A percentile compares a stretch with the other conserved stretches of the same genome.
Evolutionary conservation across 768 basidiomycete species (phyloP).

Genomic region (Russula foetens): DNA sequence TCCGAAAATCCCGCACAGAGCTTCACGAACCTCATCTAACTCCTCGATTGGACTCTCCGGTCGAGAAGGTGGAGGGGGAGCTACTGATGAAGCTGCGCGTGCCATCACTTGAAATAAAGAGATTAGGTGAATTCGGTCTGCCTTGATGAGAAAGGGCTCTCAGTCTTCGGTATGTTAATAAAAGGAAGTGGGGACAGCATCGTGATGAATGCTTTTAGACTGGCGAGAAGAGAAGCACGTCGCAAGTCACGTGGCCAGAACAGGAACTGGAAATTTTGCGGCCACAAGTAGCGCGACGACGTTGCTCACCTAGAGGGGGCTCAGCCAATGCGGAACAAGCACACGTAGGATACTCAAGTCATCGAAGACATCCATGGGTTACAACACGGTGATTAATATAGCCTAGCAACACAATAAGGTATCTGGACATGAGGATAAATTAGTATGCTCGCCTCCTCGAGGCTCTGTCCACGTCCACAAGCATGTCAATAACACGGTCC

Average conservation of each 20-base stretch:
- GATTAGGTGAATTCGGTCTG: not conserved
- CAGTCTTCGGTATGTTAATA: not conserved
- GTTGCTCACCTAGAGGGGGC: not conserved
- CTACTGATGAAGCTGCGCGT: conserved; percentile 9
- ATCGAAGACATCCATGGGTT: not conserved
- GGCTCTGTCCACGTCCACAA: conserved; percentile 31
- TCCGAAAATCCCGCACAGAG: not conserved
- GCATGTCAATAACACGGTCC: conserved; percentile 68
- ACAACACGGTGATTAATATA: not conserved
- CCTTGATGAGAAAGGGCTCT: not conserved
- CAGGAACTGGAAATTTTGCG: too few relatives aligned
- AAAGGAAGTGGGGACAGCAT: not conserved
- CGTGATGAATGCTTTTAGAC: not conserved
- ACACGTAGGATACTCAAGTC: too few relatives aligned
- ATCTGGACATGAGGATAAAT: conserved; percentile 16
- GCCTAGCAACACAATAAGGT: conserved; percentile 3
- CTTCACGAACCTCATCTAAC: conserved; percentile 6
- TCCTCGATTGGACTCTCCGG: conserved; percentile 15
- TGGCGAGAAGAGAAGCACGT: not conserved
- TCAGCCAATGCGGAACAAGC: not conserved
- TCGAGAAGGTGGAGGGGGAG: conserved; percentile 12
- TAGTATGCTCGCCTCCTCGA: conserved; percentile 15
- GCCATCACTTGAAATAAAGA: conserved; percentile 7
- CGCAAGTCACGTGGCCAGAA: conserved; percentile 2
- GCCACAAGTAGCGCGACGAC: too few relatives aligned